Evolutionary conservation across 345 rosid genomes (phyloP).

Genomic region (Cochlearia excelsa): DNA sequence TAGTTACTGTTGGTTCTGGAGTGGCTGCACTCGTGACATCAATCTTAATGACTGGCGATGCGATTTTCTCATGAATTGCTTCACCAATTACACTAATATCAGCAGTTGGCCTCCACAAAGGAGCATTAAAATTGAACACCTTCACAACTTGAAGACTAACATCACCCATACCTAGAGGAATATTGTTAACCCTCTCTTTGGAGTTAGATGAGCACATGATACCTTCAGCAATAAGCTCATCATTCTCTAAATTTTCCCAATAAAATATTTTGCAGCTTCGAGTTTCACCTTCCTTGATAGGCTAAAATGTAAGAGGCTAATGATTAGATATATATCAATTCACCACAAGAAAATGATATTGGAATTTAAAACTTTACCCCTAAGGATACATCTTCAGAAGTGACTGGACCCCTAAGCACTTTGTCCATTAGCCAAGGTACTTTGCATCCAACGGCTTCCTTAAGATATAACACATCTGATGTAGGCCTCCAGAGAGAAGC

Average conservation of each 20-base stretch:
- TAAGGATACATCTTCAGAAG: not conserved
- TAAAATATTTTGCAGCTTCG: not conserved
- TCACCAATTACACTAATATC: not conserved
- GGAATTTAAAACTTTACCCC: not conserved
- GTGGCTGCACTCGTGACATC: not conserved
- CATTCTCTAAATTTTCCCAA: not conserved
- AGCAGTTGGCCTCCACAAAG: constrained; percentile 5
- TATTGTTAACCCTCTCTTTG: not conserved
- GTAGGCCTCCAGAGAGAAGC: not conserved
- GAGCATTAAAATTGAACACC: no score
- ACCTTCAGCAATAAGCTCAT: constrained; percentile 5
- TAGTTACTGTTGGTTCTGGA: not conserved
- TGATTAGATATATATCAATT: not conserved
- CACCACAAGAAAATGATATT: not conserved
- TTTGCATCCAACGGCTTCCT: constrained; percentile 4
- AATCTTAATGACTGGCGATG: not conserved
- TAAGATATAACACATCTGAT: not conserved
- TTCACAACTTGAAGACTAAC: no score
- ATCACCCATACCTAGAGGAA: not conserved
- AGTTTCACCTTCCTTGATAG: not conserved
- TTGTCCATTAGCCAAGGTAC: constrained; percentile 7
- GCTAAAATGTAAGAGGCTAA: not conserved
- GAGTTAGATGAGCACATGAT: not conserved
- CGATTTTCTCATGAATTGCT: not conserved
- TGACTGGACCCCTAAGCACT: not conserved